phyloP scores from a whole-genome alignment of 768 basidiomycete genomes.

The Punctularia strigosozonata region DNA sequence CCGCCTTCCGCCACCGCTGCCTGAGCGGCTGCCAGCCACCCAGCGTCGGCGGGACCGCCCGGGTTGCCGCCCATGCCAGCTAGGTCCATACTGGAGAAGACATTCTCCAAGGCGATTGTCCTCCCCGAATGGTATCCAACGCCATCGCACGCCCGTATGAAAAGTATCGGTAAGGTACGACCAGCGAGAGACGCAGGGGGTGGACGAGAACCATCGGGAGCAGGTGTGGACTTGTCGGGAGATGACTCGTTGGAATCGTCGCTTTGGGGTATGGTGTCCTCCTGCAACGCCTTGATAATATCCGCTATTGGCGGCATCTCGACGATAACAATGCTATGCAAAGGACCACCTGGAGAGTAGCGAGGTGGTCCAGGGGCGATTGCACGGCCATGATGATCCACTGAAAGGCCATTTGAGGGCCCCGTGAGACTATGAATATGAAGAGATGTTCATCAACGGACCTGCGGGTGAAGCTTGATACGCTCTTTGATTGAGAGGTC shows the following conservation, averaged over 20 bases:
- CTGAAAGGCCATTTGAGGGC: constrained; percentile 6
- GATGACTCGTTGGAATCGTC: constrained; percentile 5
- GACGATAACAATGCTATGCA: constrained; percentile 77
- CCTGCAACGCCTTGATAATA: constrained; percentile 69
- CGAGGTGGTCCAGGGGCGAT: constrained; percentile 26
- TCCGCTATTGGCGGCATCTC: constrained; percentile 72
- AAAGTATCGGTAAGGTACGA: constrained; percentile 64
- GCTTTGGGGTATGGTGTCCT: constrained; percentile 34
- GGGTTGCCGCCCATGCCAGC: constrained; percentile 32
- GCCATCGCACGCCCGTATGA: constrained; percentile 75
- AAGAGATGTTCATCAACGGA: constrained; percentile 49
- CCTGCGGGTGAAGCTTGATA: constrained; percentile 67
- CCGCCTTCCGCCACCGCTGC: constrained; percentile 55
- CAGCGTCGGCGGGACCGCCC: constrained; percentile 34
- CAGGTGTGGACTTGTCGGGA: neutral
- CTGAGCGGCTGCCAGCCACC: constrained; percentile 67
- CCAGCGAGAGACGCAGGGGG: constrained; percentile 44
- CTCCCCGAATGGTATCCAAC: constrained; percentile 84
- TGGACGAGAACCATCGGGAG: constrained; percentile 14
- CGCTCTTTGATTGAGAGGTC: constrained; percentile 68
- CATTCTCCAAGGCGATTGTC: constrained; percentile 72
- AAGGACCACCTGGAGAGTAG: constrained; percentile 37
- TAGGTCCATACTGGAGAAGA: constrained; percentile 61
- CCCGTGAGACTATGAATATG: constrained; percentile 39
- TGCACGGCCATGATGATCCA: constrained; percentile 13